Evolutionary conservation across 2,329 filamentous ascomycete species (phyloP), one percentile per base, ranked within the genome.

Genomic region (Sphaerulina musiva): DNA sequence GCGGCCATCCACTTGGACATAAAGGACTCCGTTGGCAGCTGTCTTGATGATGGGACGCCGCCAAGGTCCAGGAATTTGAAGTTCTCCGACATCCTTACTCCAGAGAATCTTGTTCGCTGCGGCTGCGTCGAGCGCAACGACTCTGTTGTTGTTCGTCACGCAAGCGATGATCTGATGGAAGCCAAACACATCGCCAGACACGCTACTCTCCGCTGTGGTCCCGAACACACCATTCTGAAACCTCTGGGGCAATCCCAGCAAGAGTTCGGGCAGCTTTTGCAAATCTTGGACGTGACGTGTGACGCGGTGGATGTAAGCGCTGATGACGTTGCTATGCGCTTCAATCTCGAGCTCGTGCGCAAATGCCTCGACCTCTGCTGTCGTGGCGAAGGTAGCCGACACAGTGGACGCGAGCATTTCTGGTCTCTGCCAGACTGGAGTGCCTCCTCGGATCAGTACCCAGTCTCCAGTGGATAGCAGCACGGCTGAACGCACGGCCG

Each of bases 301-400:
- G 11, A 95, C 78, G 11, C 93, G 86, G 72, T 96, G 90, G 29
- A 92, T 73, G 66, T 95, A 98, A n/a, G 93, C 93, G 9, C 80
- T 77, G 5, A 88, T 66, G 2, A 88, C 78, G 67, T 86, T 95
- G 65, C 85, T 86, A 67, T 95, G 87, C 3, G 88, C 87, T 72
- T 98, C 92, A 23, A 87, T 81, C 61, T 95, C 87, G 6, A 97
- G 77, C 31, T 89, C 87, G 68, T 87, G 85, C 5, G 84, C 89
- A 46, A 96, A 76, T 12, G 80, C 80, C 61, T 85, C 82, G 10
- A 85, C 84, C 5, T 89, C 80, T 36, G 62, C 55, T 41, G 67
- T 64, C 47, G 92, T 87, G 0, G 86, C 87, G 80, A 89, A 95
- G 9, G 82, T 81, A 38, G 89, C 91, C 50, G 88, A 84, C 26